phyloP scores from a whole-genome alignment of 106 monocot genomes.

The Agapanthus africanus region DNA sequence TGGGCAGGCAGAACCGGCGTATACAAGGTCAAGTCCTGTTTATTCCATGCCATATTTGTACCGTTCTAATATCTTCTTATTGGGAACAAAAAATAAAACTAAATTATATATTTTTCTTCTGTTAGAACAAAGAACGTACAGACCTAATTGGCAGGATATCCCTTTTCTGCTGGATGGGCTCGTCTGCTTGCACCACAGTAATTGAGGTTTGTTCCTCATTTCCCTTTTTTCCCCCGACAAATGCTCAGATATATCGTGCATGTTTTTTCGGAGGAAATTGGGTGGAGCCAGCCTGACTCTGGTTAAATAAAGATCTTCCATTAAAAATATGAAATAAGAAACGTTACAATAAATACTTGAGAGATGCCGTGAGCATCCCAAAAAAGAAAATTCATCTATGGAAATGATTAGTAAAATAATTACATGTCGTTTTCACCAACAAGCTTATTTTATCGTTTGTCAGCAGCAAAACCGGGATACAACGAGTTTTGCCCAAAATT shows the following conservation, averaged over 20 bases:
- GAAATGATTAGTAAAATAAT: too few relatives aligned
- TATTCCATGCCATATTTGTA: neutral
- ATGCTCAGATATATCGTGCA: too few relatives aligned
- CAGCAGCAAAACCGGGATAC: too few relatives aligned
- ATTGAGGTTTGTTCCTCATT: conserved; percentile 43
- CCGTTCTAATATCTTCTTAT: neutral
- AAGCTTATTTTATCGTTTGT: neutral
- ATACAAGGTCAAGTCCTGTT: conserved; percentile 54
- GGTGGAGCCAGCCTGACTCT: too few relatives aligned
- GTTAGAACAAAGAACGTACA: conserved; percentile 66
- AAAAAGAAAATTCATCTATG: too few relatives aligned
- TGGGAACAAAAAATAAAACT: neutral
- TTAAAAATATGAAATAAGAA: too few relatives aligned
- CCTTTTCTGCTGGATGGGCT: conserved; percentile 74
- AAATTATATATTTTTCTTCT: neutral
- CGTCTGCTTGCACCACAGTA: conserved; percentile 47
- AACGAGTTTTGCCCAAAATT: too few relatives aligned
- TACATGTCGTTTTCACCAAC: too few relatives aligned
- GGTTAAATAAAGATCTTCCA: too few relatives aligned
- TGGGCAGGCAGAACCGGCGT: conserved; percentile 86
- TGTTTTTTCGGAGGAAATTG: too few relatives aligned
- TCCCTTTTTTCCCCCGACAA: neutral
- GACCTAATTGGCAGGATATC: conserved; percentile 66
- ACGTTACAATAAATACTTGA: too few relatives aligned
- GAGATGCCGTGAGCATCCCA: too few relatives aligned